These are phyloP conservation scores for Thermomucor indicae-seudaticae DNA, from an alignment of 371 early-diverging fungal genomes.

Conservation along the genomic window DNA sequence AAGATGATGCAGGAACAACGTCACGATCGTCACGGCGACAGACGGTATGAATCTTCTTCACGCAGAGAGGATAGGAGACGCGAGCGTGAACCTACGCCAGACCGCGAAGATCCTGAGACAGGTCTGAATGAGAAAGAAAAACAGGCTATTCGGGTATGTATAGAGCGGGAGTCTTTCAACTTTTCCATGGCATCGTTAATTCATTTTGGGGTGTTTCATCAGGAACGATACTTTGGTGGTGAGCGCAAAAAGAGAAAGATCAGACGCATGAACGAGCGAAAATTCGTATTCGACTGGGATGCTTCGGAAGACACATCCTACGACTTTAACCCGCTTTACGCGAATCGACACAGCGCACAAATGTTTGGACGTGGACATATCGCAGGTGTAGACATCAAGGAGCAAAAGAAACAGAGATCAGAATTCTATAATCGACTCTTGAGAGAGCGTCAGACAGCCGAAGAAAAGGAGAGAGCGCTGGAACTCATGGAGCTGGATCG, in stretches of 20 bases:
- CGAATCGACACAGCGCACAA: slow-evolving; percentile 72
- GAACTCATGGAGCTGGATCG: slow-evolving; percentile 61
- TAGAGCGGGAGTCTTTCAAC: background rate
- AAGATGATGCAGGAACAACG: slow-evolving; percentile 26
- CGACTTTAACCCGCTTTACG: slow-evolving; percentile 89
- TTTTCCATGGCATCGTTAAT: no score
- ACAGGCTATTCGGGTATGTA: slow-evolving; percentile 41
- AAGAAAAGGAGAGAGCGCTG: slow-evolving; percentile 65
- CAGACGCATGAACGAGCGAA: slow-evolving; percentile 84
- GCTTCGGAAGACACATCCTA: slow-evolving; percentile 92
- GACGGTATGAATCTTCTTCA: slow-evolving; percentile 11
- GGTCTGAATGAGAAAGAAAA: slow-evolving; percentile 42
- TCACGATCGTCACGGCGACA: slow-evolving; percentile 15
- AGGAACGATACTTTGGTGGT: slow-evolving; percentile 88
- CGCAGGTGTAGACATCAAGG: slow-evolving; percentile 86
- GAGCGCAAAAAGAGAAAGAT: slow-evolving; percentile 73
- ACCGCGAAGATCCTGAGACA: slow-evolving; percentile 12
- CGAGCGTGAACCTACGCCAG: slow-evolving; percentile 8
- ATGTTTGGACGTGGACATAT: slow-evolving; percentile 91
- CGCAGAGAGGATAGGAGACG: slow-evolving; percentile 17
- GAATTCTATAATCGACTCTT: slow-evolving; percentile 69
- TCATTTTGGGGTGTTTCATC: background rate
- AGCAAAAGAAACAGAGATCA: slow-evolving; percentile 64
- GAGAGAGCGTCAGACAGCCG: slow-evolving; percentile 63
- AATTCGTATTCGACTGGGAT: slow-evolving; percentile 98